Conservation (phyloP, 2,329 filamentous ascomycete species). For the Sporothrix schenckii region DNA sequence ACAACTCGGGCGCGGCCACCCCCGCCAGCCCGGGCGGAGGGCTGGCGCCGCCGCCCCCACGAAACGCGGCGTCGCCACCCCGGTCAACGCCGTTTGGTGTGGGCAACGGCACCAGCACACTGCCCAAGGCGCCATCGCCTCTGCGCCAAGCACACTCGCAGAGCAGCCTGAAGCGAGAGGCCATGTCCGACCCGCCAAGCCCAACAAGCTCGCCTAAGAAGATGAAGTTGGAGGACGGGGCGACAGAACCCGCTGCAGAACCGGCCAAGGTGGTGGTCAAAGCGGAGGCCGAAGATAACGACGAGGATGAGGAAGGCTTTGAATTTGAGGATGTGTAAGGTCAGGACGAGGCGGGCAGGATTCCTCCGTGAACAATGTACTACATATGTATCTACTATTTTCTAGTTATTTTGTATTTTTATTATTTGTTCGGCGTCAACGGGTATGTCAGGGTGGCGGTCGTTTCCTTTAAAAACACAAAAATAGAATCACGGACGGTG, state of each 20-base stretch:
- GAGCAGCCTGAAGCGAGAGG: slow-evolving; percentile 44
- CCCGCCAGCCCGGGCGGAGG: slow-evolving; percentile 37
- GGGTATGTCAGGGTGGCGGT: slow-evolving; percentile 15
- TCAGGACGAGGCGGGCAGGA: background rate
- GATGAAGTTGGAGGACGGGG: slow-evolving; percentile 59
- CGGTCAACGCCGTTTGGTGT: background rate
- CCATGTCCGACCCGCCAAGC: slow-evolving; percentile 39
- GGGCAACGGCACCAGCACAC: slow-evolving; percentile 23
- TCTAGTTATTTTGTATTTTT: background rate
- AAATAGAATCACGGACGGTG: slow-evolving; percentile 7
- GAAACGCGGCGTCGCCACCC: slow-evolving; percentile 27
- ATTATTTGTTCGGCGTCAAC: slow-evolving; percentile 2
- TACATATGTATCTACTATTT: slow-evolving; percentile 9
- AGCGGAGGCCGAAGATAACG: slow-evolving; percentile 51
- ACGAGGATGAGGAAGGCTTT: slow-evolving; percentile 57
- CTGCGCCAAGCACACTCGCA: slow-evolving; percentile 39
- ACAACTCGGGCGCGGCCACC: slow-evolving; percentile 42
- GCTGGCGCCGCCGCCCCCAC: slow-evolving; percentile 31
- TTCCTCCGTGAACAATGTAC: slow-evolving; percentile 1
- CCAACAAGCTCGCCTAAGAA: slow-evolving; percentile 55
- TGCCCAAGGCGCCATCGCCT: slow-evolving; percentile 38
- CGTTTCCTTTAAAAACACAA: slow-evolving; percentile 11
- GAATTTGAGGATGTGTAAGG: slow-evolving; percentile 62
- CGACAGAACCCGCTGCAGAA: slow-evolving; percentile 32
- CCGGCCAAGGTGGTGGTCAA: slow-evolving; percentile 19